These are phyloP conservation scores for Auxenochlorella protothecoides DNA, from an alignment of 139 green algal species.

Conservation along the genomic window DNA sequence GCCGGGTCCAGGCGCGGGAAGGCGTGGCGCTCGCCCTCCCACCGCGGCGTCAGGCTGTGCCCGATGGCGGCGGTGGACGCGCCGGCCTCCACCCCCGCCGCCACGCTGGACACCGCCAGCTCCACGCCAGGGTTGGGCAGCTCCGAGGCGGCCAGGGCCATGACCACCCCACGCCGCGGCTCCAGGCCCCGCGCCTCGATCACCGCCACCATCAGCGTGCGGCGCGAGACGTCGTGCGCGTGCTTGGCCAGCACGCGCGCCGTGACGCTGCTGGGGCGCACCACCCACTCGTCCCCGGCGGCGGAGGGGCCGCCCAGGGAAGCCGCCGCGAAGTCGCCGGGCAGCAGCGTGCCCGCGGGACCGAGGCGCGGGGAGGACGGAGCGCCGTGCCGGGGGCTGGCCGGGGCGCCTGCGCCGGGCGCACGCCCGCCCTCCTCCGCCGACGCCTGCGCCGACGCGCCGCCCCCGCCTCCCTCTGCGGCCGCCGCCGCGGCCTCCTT, in stretches of 20 bases:
- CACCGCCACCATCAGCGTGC: constrained; percentile 32
- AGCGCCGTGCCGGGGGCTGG: too few relatives aligned
- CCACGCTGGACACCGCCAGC: constrained; percentile 4
- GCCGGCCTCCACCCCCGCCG: not conserved
- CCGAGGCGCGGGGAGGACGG: too few relatives aligned
- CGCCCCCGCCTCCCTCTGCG: not conserved
- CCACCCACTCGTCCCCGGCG: constrained; percentile 10
- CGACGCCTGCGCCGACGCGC: not conserved
- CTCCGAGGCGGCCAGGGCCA: constrained; percentile 38
- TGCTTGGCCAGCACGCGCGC: constrained; percentile 28
- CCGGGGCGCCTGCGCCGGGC: too few relatives aligned
- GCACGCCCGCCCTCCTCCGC: too few relatives aligned
- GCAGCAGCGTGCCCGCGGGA: too few relatives aligned
- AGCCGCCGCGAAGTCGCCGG: not conserved
- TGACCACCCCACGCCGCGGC: constrained; percentile 37
- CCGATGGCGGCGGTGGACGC: constrained; percentile 6
- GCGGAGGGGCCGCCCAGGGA: too few relatives aligned
- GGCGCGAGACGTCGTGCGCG: constrained; percentile 25
- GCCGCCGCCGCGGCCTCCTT: constrained; percentile 7
- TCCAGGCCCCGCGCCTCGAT: constrained; percentile 34
- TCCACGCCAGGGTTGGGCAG: constrained; percentile 39
- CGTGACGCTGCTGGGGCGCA: constrained; percentile 22
- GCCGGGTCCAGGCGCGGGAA: constrained; percentile 25
- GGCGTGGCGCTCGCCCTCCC: not conserved
- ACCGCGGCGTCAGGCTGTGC: constrained; percentile 31